Base-by-base conservation (phyloP, 2,329 filamentous ascomycete genomes). In the Sporothrix globosa region DNA sequence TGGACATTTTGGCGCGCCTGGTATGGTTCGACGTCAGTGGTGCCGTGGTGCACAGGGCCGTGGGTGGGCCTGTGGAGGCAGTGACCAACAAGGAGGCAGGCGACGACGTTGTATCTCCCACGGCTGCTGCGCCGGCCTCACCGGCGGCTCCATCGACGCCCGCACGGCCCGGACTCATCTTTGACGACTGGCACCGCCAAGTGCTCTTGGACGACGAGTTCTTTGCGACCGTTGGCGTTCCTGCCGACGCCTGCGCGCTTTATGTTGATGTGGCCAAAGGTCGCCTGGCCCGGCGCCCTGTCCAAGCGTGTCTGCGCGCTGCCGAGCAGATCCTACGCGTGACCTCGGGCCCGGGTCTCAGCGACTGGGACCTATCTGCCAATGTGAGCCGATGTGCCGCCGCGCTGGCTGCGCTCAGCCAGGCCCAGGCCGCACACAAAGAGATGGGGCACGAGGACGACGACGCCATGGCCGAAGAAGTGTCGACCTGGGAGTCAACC, bases 21-120 rank as follows among this genome's bases (percentile, higher is more conserved):
- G 76, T 80, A 0, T 83, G 81, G 81, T 82, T 80, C 39, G 81
- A 82, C 68, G 76, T 78, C 0, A 78, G 77, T 13, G 79, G 81
- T 4, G 73, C 77, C 7, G 71, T 79, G 5, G 74, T 77, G 41
- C 60, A 67, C 21, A 69, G 66, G 1, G 54, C 52, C 39, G 56
- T 69, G 11, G 68, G 48, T 19, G 30, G 58, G 3, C 58, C 58
- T 4, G n/a, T 63, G 14, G 21, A 41, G 48, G 54, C 53, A 3
- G 46, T 34, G 1, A 14, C 21, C 9, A 19, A 27, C 10, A 19
- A 24, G 19, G 67, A 48, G 27, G 27, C 50, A 24, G 30, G 10
- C 14, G 39, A 19, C 27, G 63, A 39, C 3, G 63, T 52, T 27
- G 21, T 39, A 1, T 67, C 48, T 21, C 13, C 53, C 17, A 39